phyloP scores from a whole-genome alignment of 225 moss, liverwort and hornwort species.

The Neckera pumila region DNA sequence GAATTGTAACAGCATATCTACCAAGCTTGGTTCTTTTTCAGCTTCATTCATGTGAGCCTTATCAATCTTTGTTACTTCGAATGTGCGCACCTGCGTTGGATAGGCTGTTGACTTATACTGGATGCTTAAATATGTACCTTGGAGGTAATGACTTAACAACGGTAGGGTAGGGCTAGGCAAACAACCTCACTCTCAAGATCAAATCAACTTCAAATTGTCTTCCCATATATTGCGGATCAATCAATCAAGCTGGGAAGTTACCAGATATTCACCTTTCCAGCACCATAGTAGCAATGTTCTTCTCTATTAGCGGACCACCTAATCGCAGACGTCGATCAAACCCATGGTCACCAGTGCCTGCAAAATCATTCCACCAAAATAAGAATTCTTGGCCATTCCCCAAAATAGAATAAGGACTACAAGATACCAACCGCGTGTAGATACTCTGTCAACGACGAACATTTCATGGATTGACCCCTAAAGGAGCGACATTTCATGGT shows the following conservation, averaged over 20 bases:
- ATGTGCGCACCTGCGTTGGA: constrained; percentile 8
- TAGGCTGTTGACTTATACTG: not conserved
- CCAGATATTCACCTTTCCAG: constrained; percentile 67
- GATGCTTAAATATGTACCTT: not conserved
- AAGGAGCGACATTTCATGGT: not conserved
- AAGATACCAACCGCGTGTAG: not conserved
- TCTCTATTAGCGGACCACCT: constrained; percentile 79
- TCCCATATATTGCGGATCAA: not conserved
- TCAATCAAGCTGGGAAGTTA: not conserved
- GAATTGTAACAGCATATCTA: constrained; percentile 6
- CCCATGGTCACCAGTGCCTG: constrained; percentile 96
- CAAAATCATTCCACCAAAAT: not conserved
- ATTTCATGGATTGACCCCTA: not conserved
- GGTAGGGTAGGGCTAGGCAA: not conserved
- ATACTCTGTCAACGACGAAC: not conserved
- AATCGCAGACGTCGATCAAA: constrained; percentile 79
- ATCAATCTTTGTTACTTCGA: constrained; percentile 7
- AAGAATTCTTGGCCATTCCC: not conserved
- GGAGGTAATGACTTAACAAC: not conserved
- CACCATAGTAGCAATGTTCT: constrained; percentile 83
- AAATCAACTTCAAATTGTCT: not conserved
- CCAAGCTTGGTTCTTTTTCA: constrained; percentile 12
- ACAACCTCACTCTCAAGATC: not conserved
- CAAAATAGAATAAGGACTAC: not conserved
- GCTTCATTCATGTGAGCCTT: constrained; percentile 7